phyloP scores from a whole-genome alignment of 257 asterid genomes.

The Solanum rostratum region DNA sequence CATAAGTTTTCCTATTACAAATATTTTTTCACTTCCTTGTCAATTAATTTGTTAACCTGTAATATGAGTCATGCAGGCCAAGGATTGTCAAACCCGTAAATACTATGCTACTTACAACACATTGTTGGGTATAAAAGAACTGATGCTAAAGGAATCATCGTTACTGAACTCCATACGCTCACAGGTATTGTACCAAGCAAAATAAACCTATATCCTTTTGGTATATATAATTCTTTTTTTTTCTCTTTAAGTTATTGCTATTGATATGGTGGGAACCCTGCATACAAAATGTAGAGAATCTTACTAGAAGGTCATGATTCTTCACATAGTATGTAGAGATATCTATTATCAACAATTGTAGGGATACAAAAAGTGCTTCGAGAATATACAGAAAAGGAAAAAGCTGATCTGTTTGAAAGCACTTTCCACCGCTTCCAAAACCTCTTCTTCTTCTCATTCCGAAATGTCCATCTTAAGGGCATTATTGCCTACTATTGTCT shows the following conservation, averaged over 20 bases:
- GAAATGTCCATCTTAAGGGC: not conserved
- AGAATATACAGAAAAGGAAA: not conserved
- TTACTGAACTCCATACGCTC: constrained; percentile 65
- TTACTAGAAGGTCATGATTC: not conserved
- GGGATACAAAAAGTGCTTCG: not conserved
- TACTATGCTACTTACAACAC: constrained; percentile 77
- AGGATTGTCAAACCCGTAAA: constrained; percentile 53
- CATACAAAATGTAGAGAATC: not conserved
- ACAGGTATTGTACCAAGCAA: constrained; percentile 42
- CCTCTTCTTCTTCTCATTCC: not conserved
- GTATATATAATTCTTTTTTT: not conserved
- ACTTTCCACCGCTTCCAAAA: not conserved
- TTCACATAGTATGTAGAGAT: not conserved
- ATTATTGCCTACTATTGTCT: not conserved
- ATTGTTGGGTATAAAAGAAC: constrained; percentile 63
- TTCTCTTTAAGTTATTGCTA: not conserved
- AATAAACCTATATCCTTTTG: not conserved
- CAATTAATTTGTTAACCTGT: constrained; percentile 3
- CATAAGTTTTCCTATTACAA: not conserved
- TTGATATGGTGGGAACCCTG: not conserved
- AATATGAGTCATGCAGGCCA: constrained; percentile 32
- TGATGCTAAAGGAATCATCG: constrained; percentile 82
- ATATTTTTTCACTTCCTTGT: not conserved
- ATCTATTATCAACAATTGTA: not conserved
- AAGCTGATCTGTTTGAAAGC: not conserved